These are phyloP conservation scores for Selaginella tamariscina DNA, from an alignment of 75 land plant genomes.

Conservation along the genomic window DNA sequence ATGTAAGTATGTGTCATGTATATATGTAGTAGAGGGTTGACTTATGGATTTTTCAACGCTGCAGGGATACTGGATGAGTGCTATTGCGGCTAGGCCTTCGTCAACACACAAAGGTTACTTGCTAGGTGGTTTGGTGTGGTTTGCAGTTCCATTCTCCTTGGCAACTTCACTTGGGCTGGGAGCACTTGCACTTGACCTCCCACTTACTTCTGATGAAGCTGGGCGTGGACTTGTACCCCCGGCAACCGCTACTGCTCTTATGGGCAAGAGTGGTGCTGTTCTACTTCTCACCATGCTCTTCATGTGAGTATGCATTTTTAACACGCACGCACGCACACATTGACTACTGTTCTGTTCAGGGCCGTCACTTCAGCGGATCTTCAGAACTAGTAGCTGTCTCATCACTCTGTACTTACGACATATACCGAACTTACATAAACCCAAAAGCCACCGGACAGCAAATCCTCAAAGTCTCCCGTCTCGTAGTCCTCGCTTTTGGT, in stretches of 20 bases:
- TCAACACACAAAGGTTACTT: conserved; percentile 94
- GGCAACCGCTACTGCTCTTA: conserved; percentile 83
- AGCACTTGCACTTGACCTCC: conserved; percentile 95
- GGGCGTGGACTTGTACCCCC: conserved; percentile 81
- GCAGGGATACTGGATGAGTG: conserved; percentile 94
- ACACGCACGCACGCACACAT: background rate
- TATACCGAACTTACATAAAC: conserved; percentile 87
- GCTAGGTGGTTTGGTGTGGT: conserved; percentile 92
- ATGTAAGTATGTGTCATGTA: conserved; percentile 39
- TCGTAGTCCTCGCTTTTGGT: conserved; percentile 56
- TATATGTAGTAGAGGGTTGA: background rate
- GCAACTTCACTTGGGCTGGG: conserved; percentile 89
- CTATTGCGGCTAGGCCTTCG: conserved; percentile 79
- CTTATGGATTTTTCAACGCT: background rate
- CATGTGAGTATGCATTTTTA: conserved; percentile 38
- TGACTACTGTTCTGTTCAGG: conserved; percentile 31
- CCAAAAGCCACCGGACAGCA: conserved; percentile 84
- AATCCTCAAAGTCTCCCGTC: conserved; percentile 67
- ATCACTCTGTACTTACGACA: conserved; percentile 85
- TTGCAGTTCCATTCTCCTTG: conserved; percentile 88
- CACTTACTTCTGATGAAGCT: conserved; percentile 68
- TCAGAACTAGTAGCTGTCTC: conserved; percentile 85
- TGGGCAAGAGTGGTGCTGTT: conserved; percentile 80
- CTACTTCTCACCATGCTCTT: conserved; percentile 97
- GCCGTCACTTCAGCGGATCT: conserved; percentile 95